Evolutionary conservation across 176 grass and related monocot genomes (phyloP).

Genomic region (Carex parvula): DNA sequence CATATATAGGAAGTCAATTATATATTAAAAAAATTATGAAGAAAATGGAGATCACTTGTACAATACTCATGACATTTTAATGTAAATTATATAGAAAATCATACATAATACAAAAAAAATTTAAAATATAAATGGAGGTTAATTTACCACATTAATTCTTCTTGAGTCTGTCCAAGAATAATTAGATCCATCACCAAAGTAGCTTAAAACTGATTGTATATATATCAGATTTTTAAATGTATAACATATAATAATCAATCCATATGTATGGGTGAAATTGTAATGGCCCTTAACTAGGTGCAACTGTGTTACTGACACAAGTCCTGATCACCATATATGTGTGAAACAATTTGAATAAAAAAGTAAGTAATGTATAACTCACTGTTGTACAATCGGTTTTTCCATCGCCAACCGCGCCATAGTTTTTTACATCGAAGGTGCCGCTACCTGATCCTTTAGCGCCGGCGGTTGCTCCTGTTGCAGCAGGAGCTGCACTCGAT

Average conservation of each 20-base stretch:
- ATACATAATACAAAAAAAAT: too few relatives aligned
- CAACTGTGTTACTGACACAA: too few relatives aligned
- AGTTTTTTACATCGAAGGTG: constrained; percentile 35
- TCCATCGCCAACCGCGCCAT: constrained; percentile 34
- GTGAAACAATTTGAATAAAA: neutral
- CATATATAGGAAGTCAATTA: too few relatives aligned
- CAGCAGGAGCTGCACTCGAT: neutral
- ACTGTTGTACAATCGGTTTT: constrained; percentile 47
- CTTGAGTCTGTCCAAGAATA: too few relatives aligned
- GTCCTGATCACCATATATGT: neutral
- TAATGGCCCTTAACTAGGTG: neutral
- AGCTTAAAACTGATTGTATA: neutral
- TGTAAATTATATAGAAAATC: too few relatives aligned
- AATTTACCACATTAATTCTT: too few relatives aligned
- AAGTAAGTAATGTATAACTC: neutral
- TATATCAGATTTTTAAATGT: neutral
- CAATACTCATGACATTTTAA: too few relatives aligned
- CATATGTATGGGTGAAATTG: neutral
- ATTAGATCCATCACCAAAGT: neutral
- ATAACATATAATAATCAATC: neutral
- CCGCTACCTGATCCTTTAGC: neutral
- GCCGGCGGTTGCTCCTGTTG: neutral
- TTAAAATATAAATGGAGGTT: too few relatives aligned
- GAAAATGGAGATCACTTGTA: too few relatives aligned
- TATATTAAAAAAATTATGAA: too few relatives aligned